Evolutionary conservation across 2,329 filamentous ascomycete genomes (phyloP).

Genomic region (Colletotrichum australisinense): DNA sequence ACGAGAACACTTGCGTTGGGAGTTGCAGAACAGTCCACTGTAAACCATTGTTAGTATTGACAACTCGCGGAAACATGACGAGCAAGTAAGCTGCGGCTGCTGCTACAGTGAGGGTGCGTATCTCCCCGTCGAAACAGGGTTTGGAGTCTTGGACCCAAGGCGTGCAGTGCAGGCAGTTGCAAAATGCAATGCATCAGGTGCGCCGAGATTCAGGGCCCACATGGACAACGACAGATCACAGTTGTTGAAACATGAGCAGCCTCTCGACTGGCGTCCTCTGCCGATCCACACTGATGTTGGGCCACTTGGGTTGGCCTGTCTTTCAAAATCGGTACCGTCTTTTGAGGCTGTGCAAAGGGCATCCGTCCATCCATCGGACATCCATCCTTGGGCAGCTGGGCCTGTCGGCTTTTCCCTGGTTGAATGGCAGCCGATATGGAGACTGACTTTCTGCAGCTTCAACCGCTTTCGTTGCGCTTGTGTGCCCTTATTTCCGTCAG

Average conservation of each 20-base stretch:
- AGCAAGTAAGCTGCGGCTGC: not conserved
- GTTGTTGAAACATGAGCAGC: not conserved
- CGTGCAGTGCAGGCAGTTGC: not conserved
- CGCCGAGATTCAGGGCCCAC: constrained; percentile 27
- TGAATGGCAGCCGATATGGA: not conserved
- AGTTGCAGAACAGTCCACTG: constrained; percentile 5
- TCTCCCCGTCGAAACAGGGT: constrained; percentile 4
- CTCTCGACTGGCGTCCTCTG: constrained; percentile 11
- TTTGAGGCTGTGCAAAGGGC: constrained; percentile 26
- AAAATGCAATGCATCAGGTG: constrained; percentile 5
- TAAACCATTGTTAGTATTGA: not conserved
- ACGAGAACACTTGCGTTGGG: not conserved
- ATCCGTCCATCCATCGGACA: constrained; percentile 4
- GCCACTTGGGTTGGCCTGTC: not conserved
- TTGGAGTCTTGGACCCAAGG: not conserved
- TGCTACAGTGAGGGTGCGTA: not conserved
- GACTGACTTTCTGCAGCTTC: constrained; percentile 25
- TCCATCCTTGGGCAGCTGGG: not conserved
- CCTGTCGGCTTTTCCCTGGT: constrained; percentile 6
- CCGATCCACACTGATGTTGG: constrained; percentile 17
- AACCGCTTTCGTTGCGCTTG: not conserved
- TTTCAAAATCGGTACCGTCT: constrained; percentile 15
- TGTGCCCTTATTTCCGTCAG: not conserved
- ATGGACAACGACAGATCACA: not conserved
- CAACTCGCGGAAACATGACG: not conserved